phyloP scores from a whole-genome alignment of 1,139 yeast genomes.

The Debaryomyces fabryi region DNA sequence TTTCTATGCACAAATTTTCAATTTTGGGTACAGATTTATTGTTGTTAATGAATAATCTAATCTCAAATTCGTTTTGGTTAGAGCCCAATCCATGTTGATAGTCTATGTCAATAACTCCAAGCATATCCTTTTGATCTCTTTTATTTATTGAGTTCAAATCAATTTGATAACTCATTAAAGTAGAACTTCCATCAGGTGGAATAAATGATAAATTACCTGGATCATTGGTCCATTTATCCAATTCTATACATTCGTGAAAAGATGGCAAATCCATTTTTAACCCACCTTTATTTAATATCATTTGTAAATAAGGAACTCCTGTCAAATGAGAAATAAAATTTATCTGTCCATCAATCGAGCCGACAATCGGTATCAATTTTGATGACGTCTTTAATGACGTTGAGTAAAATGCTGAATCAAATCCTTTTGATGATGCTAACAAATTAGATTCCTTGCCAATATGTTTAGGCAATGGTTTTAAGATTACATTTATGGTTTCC shows the following conservation, averaged over 20 bases:
- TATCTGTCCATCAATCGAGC: slow-evolving; percentile 67
- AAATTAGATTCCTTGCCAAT: slow-evolving; percentile 10
- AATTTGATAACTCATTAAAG: slow-evolving; percentile 64
- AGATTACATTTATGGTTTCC: slow-evolving; percentile 58
- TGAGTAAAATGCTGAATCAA: slow-evolving; percentile 46
- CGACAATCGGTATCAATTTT: slow-evolving; percentile 48
- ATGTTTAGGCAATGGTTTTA: slow-evolving; percentile 27
- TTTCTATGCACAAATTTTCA: slow-evolving; percentile 57
- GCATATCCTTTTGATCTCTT: slow-evolving; percentile 23
- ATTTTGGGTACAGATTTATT: slow-evolving; percentile 54
- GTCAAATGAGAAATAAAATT: slow-evolving; percentile 67
- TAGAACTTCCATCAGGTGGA: slow-evolving; percentile 86
- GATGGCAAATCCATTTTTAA: slow-evolving; percentile 51
- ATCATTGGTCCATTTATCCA: slow-evolving; percentile 43
- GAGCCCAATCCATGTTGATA: slow-evolving; percentile 64
- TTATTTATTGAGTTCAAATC: slow-evolving; percentile 38
- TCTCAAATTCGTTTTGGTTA: slow-evolving; percentile 72
- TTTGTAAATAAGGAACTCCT: slow-evolving; percentile 73
- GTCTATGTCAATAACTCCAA: slow-evolving; percentile 65
- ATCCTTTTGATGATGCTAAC: slow-evolving; percentile 17
- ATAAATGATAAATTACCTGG: slow-evolving; percentile 60
- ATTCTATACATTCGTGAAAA: slow-evolving; percentile 62
- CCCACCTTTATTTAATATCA: slow-evolving; percentile 51
- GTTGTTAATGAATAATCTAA: slow-evolving; percentile 57
- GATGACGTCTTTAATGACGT: slow-evolving; percentile 19